Conservation (phyloP, 805 yeast genomes). For the Wickerhamiella allomyrinae region DNA sequence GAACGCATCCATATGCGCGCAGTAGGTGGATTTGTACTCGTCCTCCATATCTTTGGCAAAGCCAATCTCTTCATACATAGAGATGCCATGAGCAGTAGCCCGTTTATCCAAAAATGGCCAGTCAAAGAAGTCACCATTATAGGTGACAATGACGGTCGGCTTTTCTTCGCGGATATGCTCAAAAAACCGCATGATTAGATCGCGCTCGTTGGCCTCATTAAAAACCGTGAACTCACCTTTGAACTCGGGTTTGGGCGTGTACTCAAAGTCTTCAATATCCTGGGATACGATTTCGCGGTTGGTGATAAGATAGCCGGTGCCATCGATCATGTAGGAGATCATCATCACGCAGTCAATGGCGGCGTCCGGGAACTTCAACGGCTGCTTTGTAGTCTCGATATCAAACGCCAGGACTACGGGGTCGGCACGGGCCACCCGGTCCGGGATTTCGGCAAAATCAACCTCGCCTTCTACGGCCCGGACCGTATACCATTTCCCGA, state of each 20-base stretch:
- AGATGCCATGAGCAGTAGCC: constrained; percentile 67
- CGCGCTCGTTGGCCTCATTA: constrained; percentile 77
- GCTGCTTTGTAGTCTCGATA: constrained; percentile 94
- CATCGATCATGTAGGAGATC: constrained; percentile 99
- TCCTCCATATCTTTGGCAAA: constrained; percentile 87
- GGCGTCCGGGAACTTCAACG: constrained; percentile 89
- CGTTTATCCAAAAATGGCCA: constrained; percentile 97
- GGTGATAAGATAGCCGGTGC: constrained; percentile 87
- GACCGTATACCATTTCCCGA: constrained; percentile 92
- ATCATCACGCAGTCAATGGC: constrained; percentile 88
- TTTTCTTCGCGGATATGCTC: constrained; percentile 77
- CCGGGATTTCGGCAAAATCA: constrained; percentile 43
- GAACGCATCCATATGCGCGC: constrained; percentile 94
- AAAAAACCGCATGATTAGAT: constrained; percentile 59
- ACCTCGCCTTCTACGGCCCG: constrained; percentile 45
- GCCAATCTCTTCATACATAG: constrained; percentile 88
- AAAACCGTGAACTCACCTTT: constrained; percentile 81
- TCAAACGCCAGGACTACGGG: constrained; percentile 95
- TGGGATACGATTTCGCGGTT: constrained; percentile 87
- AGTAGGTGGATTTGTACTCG: constrained; percentile 81
- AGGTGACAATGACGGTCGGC: constrained; percentile 96
- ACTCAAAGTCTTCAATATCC: constrained; percentile 93
- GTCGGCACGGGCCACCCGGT: constrained; percentile 86
- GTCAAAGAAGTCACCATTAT: constrained; percentile 96
- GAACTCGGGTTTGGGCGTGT: constrained; percentile 93